Base-by-base conservation (phyloP, 192 early-diverging fungal species). In the Linnemannia elongata region DNA sequence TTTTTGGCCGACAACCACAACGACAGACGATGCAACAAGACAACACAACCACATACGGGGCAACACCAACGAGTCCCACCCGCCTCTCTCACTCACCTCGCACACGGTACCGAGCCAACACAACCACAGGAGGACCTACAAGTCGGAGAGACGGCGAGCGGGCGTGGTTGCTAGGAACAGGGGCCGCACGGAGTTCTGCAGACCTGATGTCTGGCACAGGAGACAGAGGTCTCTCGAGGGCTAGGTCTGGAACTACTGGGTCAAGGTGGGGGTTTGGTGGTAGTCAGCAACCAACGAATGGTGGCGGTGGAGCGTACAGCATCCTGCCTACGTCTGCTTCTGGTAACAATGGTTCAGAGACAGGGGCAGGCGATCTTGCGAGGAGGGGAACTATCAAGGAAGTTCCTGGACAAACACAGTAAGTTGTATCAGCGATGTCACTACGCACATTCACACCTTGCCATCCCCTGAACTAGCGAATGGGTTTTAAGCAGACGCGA, bases 381-480 rank as follows among this genome's bases (percentile, higher is more conserved):
- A 38, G 70, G 20, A 78, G 79, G 35, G 63, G 47, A 5, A 74
- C 79, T 15, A 20, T 63, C 38, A 81, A 81, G 35, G 85, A 87
- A n/a, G 39, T 87, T 6, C 85, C 85, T 60, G 85, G 85, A 27
- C 85, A 81, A 60, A 87, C 85, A 54, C 69, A 6, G 85, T 87
- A 75, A 78, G 76, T 60, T 22, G 4, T 18, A 13, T 33, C n/a
- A 12, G 12, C 8, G 4, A 22, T 71, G 18, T 22, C 22, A 69
- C 13, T 41, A 27, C 27, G n/a, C 42, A 1, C 41, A 39, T 38
- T 30, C 35, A 41, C 20, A 35, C 54, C 9, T 15, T 22, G 15
- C 18, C 12, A 10, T 20, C 39, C n/a, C 39, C 35, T 42, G 18
- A 36, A 15, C 60, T 36, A n/a, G 42, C 47, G 17, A 30, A 9